Conservation (phyloP, 768 basidiomycete species). For the Antrodiella citrinella region DNA sequence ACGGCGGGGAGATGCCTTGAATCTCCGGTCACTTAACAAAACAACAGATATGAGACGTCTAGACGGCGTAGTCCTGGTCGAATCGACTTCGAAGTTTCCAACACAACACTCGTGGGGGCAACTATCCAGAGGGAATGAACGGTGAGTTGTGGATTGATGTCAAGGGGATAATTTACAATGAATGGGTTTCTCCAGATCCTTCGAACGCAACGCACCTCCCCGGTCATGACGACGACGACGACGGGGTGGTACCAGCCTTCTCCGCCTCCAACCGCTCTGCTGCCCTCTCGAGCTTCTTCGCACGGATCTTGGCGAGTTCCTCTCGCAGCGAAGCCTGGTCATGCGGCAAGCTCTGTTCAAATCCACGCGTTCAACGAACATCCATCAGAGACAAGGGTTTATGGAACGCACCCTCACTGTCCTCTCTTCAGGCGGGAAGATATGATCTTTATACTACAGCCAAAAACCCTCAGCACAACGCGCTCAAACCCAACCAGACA, state of each 20-base stretch:
- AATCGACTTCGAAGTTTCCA: too few relatives aligned
- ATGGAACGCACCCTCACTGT: constrained; percentile 37
- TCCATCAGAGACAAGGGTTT: not conserved
- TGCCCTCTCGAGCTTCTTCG: constrained; percentile 41
- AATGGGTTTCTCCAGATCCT: too few relatives aligned
- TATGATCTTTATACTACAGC: constrained; percentile 58
- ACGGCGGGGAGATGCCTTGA: too few relatives aligned
- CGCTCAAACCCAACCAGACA: not conserved
- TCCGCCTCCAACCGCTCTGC: constrained; percentile 36
- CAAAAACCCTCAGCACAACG: not conserved
- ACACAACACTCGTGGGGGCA: too few relatives aligned
- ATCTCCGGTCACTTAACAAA: too few relatives aligned
- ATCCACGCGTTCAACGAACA: not conserved
- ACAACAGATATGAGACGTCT: too few relatives aligned
- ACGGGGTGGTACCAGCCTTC: not conserved
- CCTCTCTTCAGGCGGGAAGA: constrained; percentile 59
- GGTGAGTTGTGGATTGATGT: too few relatives aligned
- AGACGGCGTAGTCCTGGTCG: too few relatives aligned
- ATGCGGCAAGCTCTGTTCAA: constrained; percentile 50
- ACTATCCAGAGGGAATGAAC: too few relatives aligned
- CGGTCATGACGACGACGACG: not conserved
- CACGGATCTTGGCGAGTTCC: constrained; percentile 66
- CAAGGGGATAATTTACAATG: too few relatives aligned
- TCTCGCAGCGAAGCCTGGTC: constrained; percentile 58
- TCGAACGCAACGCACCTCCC: too few relatives aligned